phyloP scores from a whole-genome alignment of 805 yeast species.

The Ogataea allantospora region DNA sequence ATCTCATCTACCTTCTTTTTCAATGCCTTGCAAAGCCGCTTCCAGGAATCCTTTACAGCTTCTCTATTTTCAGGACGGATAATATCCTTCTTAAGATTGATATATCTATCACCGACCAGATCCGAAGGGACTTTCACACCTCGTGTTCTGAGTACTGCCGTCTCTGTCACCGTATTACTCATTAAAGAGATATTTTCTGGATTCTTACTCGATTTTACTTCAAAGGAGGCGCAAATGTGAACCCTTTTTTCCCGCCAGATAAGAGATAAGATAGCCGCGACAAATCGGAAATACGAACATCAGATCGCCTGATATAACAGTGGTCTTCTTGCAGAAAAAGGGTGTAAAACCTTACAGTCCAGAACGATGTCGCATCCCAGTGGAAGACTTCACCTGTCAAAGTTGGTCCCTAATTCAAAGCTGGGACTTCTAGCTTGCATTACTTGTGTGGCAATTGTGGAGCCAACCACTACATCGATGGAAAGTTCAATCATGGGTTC shows the following conservation, averaged over 20 bases:
- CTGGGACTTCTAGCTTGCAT: neutral
- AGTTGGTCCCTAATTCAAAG: neutral
- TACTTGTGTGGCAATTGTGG: constrained; percentile 8
- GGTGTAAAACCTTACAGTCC: no score
- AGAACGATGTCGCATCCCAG: neutral
- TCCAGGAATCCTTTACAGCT: constrained; percentile 32
- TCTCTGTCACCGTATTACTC: neutral
- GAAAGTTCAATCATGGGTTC: constrained; percentile 10
- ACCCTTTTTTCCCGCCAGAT: no score
- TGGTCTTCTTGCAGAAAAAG: no score
- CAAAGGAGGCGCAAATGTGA: no score
- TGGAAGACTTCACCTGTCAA: neutral
- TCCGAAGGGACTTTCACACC: constrained; percentile 6
- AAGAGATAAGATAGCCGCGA: no score
- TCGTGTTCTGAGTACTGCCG: neutral
- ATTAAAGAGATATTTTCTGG: no score
- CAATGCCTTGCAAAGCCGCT: constrained; percentile 28
- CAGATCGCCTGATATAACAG: no score
- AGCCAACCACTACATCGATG: constrained; percentile 15
- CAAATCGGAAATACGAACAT: no score
- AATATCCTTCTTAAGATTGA: constrained; percentile 18
- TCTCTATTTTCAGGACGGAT: constrained; percentile 29
- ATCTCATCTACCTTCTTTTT: constrained; percentile 24
- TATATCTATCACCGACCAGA: constrained; percentile 12
- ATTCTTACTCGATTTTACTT: no score